phyloP scores from a whole-genome alignment of 805 yeast species.

The Yueomyces sp. region DNA sequence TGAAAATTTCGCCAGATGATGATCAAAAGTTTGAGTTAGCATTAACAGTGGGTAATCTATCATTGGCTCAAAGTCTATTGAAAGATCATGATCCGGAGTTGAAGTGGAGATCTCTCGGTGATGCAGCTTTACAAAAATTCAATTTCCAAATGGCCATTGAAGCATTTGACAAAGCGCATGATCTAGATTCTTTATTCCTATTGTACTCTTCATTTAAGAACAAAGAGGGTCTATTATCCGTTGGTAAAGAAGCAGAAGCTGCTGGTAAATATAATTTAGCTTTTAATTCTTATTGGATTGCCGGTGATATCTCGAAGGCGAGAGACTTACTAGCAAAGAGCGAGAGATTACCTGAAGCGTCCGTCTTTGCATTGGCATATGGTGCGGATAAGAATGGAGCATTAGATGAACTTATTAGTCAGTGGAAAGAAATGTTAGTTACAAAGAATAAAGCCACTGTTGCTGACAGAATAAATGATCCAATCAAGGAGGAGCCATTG shows the following conservation, averaged over 20 bases:
- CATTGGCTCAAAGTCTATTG: constrained; percentile 59
- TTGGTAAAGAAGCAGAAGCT: constrained; percentile 56
- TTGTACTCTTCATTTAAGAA: constrained; percentile 74
- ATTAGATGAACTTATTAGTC: constrained; percentile 33
- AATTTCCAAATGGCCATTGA: constrained; percentile 68
- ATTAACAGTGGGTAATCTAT: constrained; percentile 56
- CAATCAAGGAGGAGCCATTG: constrained; percentile 19
- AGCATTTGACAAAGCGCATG: constrained; percentile 67
- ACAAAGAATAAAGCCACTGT: constrained; percentile 39
- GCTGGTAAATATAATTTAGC: constrained; percentile 81
- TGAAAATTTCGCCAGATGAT: constrained; percentile 66
- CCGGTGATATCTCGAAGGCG: constrained; percentile 56
- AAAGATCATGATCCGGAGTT: constrained; percentile 38
- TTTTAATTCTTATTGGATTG: constrained; percentile 81
- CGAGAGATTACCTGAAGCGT: constrained; percentile 71
- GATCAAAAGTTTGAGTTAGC: constrained; percentile 92
- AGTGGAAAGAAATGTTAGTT: constrained; percentile 55
- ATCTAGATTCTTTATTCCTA: constrained; percentile 68
- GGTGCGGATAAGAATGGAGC: constrained; percentile 32
- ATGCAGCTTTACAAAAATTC: constrained; percentile 67
- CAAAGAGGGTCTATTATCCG: constrained; percentile 39
- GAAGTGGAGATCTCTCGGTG: constrained; percentile 90
- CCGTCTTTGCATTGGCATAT: constrained; percentile 66
- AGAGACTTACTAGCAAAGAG: constrained; percentile 52
- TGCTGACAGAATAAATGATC: constrained; percentile 49